These are phyloP conservation scores for Uncinocarpus reesii DNA, from an alignment of 2,329 filamentous ascomycete species.

Conservation along the genomic window DNA sequence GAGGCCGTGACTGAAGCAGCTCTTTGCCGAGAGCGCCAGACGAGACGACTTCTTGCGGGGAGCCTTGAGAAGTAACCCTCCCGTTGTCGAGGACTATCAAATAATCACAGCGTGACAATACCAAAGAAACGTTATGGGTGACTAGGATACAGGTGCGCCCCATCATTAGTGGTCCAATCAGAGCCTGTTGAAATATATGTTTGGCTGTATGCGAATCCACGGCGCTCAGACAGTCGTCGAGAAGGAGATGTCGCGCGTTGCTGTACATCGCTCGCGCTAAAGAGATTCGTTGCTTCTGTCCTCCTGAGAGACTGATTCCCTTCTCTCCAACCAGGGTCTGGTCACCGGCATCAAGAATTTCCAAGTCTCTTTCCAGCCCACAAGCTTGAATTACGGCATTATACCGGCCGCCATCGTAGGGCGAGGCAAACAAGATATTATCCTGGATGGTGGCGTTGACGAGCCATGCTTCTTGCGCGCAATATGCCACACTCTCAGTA, in stretches of 20 bases:
- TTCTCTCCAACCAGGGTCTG: conserved; percentile 93
- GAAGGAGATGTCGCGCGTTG: conserved; percentile 75
- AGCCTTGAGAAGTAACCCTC: conserved; percentile 64
- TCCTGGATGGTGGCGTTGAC: conserved; percentile 93
- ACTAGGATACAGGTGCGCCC: conserved; percentile 87
- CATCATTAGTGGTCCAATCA: conserved; percentile 79
- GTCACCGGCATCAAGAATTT: conserved; percentile 86
- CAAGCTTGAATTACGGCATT: conserved; percentile 81
- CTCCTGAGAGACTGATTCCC: conserved; percentile 89
- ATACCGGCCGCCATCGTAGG: conserved; percentile 72
- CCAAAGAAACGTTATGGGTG: conserved; percentile 88
- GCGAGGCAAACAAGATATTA: conserved; percentile 84
- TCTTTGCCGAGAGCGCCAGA: conserved; percentile 88
- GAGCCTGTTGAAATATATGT: conserved; percentile 92
- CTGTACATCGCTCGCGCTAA: conserved; percentile 96
- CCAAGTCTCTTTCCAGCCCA: conserved; percentile 77
- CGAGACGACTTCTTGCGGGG: conserved; percentile 63
- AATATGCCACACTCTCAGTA: conserved; percentile 88
- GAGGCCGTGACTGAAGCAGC: conserved; percentile 60
- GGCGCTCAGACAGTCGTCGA: conserved; percentile 92
- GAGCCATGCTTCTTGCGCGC: conserved; percentile 92
- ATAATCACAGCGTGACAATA: conserved; percentile 66
- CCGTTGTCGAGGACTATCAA: conserved; percentile 85
- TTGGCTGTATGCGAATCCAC: conserved; percentile 96
- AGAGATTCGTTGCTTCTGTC: conserved; percentile 95